phyloP scores from a whole-genome alignment of 441 rosid genomes.

The Raphanus hybrid region DNA sequence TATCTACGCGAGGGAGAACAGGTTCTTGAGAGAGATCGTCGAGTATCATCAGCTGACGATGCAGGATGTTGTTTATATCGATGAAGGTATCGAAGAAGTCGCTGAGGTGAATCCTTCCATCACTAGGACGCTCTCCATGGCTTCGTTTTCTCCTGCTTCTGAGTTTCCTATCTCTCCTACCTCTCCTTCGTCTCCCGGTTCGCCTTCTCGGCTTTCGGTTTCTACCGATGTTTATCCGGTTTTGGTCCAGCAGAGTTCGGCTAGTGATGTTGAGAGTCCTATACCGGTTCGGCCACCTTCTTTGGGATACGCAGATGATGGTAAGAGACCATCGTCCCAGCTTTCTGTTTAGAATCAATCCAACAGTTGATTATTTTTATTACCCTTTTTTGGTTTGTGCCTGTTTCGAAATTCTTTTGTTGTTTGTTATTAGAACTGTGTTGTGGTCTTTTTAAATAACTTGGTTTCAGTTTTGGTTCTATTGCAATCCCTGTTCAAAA shows the following conservation, averaged over 20 bases:
- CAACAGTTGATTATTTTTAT: neutral
- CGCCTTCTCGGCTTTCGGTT: constrained; percentile 44
- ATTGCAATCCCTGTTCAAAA: too few species aligned
- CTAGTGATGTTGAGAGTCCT: constrained; percentile 43
- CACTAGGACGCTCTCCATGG: constrained; percentile 52
- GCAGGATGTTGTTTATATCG: constrained; percentile 94
- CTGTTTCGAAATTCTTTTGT: neutral
- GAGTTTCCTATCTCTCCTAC: constrained; percentile 46
- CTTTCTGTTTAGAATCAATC: constrained; percentile 24
- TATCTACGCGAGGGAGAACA: constrained; percentile 80
- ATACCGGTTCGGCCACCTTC: constrained; percentile 41
- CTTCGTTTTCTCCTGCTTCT: constrained; percentile 55
- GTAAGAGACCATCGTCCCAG: constrained; percentile 37
- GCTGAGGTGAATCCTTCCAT: constrained; percentile 70
- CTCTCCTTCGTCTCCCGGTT: constrained; percentile 41
- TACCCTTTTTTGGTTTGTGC: constrained; percentile 18
- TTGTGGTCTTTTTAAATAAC: constrained; percentile 22
- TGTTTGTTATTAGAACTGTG: constrained; percentile 1
- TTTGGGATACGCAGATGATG: constrained; percentile 43
- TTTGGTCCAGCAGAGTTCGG: constrained; percentile 37
- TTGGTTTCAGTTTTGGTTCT: constrained; percentile 9
- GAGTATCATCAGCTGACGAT: constrained; percentile 95
- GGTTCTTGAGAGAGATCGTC: constrained; percentile 91
- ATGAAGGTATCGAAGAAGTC: constrained; percentile 86
- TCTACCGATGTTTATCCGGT: constrained; percentile 46